phyloP scores from a whole-genome alignment of 108 stramenopile species.

The Nitzschia sp. region DNA sequence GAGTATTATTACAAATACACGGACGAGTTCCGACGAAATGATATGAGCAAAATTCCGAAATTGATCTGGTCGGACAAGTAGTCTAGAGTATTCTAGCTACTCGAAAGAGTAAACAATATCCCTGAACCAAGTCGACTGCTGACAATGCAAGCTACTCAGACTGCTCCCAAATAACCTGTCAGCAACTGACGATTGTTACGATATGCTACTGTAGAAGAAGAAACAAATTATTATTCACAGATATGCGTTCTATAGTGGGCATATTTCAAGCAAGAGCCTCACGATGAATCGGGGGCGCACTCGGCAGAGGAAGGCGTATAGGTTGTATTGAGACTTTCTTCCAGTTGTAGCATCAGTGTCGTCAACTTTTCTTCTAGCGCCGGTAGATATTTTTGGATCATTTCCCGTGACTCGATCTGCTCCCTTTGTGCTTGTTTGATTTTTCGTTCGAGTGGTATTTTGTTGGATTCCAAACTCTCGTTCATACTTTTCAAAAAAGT shows the following conservation, averaged over 20 bases:
- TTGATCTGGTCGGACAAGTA: constrained; percentile 36
- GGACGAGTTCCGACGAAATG: constrained; percentile 33
- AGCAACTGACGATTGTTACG: too few species aligned
- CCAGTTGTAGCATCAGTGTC: constrained; percentile 66
- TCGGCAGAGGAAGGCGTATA: too few species aligned
- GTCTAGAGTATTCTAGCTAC: too few species aligned
- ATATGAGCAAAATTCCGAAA: constrained; percentile 42
- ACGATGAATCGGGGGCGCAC: too few species aligned
- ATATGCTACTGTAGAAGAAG: too few species aligned
- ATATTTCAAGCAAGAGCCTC: too few species aligned
- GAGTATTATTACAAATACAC: constrained; percentile 53
- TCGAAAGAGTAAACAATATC: too few species aligned
- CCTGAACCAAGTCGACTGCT: too few species aligned
- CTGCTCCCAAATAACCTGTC: too few species aligned
- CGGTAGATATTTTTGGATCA: constrained; percentile 47
- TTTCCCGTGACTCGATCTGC: constrained; percentile 44
- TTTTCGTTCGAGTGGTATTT: constrained; percentile 46
- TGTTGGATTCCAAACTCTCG: constrained; percentile 76
- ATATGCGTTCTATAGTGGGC: too few species aligned
- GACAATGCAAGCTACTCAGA: too few species aligned
- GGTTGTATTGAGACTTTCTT: constrained; percentile 10
- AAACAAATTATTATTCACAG: too few species aligned
- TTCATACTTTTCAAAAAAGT: constrained; percentile 77
- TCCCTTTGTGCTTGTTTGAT: constrained; percentile 56
- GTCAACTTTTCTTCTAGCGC: constrained; percentile 70